phyloP scores from a whole-genome alignment of 2,329 filamentous ascomycete genomes.

The Laburnicola sp. region DNA sequence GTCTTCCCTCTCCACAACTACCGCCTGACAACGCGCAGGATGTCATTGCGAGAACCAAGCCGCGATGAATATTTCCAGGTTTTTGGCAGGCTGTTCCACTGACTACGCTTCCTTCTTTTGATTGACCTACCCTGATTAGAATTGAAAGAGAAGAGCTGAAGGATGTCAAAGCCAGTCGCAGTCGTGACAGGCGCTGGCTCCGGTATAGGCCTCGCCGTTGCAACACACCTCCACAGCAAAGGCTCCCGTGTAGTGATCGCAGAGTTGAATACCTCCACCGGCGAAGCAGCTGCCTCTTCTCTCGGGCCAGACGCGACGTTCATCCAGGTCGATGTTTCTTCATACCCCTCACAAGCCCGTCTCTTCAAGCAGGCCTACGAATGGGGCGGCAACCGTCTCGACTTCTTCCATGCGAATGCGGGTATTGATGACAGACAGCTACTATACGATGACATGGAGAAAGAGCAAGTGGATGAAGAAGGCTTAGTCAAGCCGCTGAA shows the following conservation, averaged over 20 bases:
- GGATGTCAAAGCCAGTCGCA: constrained; percentile 46
- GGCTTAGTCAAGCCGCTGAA: constrained; percentile 44
- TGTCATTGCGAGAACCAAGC: not conserved
- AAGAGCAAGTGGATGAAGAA: constrained; percentile 39
- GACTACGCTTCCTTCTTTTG: too few species aligned
- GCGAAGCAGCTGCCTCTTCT: constrained; percentile 28
- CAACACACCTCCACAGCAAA: constrained; percentile 46
- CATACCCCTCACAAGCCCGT: constrained; percentile 43
- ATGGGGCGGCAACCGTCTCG: constrained; percentile 48
- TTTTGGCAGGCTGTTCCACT: not conserved
- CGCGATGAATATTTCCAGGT: not conserved
- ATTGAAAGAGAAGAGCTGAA: not conserved
- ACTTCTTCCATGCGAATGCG: constrained; percentile 51
- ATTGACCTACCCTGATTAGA: not conserved
- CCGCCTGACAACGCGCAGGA: not conserved
- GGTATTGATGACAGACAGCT: constrained; percentile 47
- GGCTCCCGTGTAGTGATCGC: constrained; percentile 50
- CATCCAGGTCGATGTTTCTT: constrained; percentile 47
- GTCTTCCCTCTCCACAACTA: constrained; percentile 16
- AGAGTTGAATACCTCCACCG: constrained; percentile 46
- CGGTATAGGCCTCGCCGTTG: constrained; percentile 51
- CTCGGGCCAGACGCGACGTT: constrained; percentile 40
- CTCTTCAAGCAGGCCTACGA: constrained; percentile 48
- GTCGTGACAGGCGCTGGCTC: constrained; percentile 52
- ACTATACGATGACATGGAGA: constrained; percentile 39